These are phyloP conservation scores for Diaporthe capsici DNA, from an alignment of 2,329 filamentous ascomycete genomes.

Conservation along the genomic window DNA sequence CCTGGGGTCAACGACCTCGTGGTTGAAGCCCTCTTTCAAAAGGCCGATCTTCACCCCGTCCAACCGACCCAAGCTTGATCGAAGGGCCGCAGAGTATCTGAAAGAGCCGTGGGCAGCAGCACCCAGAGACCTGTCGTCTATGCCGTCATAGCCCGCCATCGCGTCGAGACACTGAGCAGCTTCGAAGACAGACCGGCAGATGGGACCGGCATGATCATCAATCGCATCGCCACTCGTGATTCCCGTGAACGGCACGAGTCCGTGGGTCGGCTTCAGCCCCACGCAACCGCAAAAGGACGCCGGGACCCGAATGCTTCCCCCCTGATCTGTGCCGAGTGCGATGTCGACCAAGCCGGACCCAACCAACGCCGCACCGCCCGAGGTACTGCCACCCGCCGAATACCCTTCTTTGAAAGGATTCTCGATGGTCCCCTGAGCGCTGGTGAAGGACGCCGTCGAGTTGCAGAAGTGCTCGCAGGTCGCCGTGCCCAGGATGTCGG, in stretches of 20 bases:
- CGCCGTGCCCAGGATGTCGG: constrained; percentile 63
- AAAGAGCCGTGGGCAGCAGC: constrained; percentile 35
- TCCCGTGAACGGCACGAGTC: constrained; percentile 66
- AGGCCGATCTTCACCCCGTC: constrained; percentile 11
- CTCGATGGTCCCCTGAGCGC: constrained; percentile 60
- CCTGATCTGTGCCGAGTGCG: constrained; percentile 60
- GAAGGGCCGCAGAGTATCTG: constrained; percentile 1
- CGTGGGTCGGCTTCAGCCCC: constrained; percentile 66
- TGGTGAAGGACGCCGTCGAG: constrained; percentile 62
- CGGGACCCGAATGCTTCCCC: constrained; percentile 60
- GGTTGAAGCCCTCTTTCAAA: constrained; percentile 6
- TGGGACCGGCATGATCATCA: constrained; percentile 64
- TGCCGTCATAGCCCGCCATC: constrained; percentile 62
- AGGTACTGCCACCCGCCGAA: constrained; percentile 64
- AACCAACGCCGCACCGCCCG: constrained; percentile 62
- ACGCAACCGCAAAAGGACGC: constrained; percentile 59
- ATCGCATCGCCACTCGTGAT: constrained; percentile 63
- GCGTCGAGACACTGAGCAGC: constrained; percentile 59
- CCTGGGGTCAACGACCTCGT: constrained; percentile 1
- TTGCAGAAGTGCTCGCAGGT: constrained; percentile 69
- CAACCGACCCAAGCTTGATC: neutral
- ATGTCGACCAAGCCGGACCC: constrained; percentile 52
- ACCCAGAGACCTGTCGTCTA: constrained; percentile 59
- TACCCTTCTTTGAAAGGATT: constrained; percentile 62
- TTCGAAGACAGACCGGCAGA: constrained; percentile 44